phyloP scores from a whole-genome alignment of 306 rosid species.

The Castanea mollissima region DNA sequence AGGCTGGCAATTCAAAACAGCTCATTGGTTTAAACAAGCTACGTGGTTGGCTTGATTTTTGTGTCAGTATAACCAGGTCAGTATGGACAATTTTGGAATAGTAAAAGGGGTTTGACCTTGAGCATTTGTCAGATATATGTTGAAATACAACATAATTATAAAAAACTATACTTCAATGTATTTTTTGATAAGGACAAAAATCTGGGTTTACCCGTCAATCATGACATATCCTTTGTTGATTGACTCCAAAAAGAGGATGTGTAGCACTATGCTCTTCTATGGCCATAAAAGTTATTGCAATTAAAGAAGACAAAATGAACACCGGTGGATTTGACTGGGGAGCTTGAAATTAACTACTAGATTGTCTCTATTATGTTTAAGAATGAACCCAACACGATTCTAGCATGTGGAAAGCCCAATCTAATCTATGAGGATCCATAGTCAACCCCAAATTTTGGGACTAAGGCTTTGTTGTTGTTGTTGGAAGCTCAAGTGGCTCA shows the following conservation, averaged over 20 bases:
- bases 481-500: not conserved
- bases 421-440: too few relatives aligned
- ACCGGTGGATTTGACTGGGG: not conserved
- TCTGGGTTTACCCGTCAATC: not conserved
- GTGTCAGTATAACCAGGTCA: not conserved
- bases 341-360: not conserved
- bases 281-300: not conserved
- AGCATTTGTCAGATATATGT: not conserved
- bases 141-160: not conserved
- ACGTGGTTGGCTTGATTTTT: not conserved
- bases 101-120: not conserved
- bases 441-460: too few relatives aligned
- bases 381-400: not conserved
- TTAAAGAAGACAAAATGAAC: not conserved
- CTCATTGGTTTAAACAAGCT: not conserved
- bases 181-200: not conserved
- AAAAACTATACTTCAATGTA: not conserved
- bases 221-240: not conserved
- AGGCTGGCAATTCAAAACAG: not conserved
- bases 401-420: not conserved
- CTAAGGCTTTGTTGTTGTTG: too few relatives aligned
- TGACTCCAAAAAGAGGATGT: not conserved
- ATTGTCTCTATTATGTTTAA: not conserved
- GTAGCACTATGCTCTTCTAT: not conserved
- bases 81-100: not conserved